Base-by-base conservation (phyloP, 148 eudicot genomes). In the Spergularia bocconei region DNA sequence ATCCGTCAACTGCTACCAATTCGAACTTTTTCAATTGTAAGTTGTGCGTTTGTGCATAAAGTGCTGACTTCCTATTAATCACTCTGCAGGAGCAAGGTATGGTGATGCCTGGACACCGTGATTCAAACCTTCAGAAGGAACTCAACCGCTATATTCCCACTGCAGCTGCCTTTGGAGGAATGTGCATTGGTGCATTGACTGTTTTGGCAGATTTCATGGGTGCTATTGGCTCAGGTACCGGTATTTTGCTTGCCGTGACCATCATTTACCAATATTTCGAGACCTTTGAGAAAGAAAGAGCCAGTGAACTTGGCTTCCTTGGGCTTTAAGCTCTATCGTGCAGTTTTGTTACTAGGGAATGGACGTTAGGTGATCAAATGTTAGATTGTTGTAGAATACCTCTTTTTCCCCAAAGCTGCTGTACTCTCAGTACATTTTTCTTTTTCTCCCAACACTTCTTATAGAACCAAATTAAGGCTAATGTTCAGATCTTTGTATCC, bases 151-250 rank as follows among this genome's bases (percentile, higher is more conserved):
- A 92, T 73, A 90, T 92, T 36, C 93, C 96, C 16, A 90, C 96
- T 1, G 98, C 91, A 17, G 98, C 96, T 16, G 96, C 96, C 44
- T 90, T 90, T 54, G 96, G 96, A 33, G 98, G 96, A 54, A 81
- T 93, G 73, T 93, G 98, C 80, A 91, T 93, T 67, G 96, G 98
- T 47, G 96, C 96, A 25, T 61, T 93, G 73, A 93, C 93, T 0
- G 96, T 90, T 23, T 73, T 93, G 84, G 98, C 96, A 9, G 98
- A 93, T 78, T 86, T 92, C 85, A 90, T 90, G 98, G 98, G 98
- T 48, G 98, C 98, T 5, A 92, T 92, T 54, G 98, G 98, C 7
- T 92, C 98, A 0, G 98, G 98, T 53, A 90, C 96, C 3, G 96
- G 98, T 61, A 90, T 90, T 69, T 73, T 92, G 67, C 88, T 92